Evolutionary conservation across 345 rosid species (phyloP), one percentile per base, ranked within the genome.

Genomic region (Aquilaria malaccensis): DNA sequence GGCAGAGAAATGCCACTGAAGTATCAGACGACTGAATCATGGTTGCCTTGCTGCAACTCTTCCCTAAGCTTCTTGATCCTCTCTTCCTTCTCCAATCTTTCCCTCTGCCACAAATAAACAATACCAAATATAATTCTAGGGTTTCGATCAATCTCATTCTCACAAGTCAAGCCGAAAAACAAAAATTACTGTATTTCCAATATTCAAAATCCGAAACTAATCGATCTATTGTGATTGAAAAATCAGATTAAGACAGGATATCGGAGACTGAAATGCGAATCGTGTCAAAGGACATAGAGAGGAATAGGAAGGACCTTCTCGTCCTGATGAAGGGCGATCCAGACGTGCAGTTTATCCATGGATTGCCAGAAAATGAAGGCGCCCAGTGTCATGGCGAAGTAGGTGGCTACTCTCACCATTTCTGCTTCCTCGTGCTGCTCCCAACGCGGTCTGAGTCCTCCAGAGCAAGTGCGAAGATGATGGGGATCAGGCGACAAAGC

Each of bases 331-430:
- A 82, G 86, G 69, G 98, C 98, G 79, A 89, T 89, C 91, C 95
- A 92, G 69, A 92, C 96, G 46, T 92, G 98, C 61, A 92, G 76
- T 68, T 77, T 82, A 52, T 92, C 98, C 98, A 92, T 82, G 61
- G 96, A 69, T 45, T 87, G 87, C 96, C 93, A 86, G 79, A 89
- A 92, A 30, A 81, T 52, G 74, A 93, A 89, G 61, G 98, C 96
- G 1, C 86, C 97, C 37, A 87, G 45, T 56, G 96, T 55, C 96
- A 89, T 84, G 9, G 72, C 95, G 55, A 89, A 81, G 74, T 74
- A 87, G 2, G 95, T 70, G 41, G 73, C 72, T 29, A 85, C 74
- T 71, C 69, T 92, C 83, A 87, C 96, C 97, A 87, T 92, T 58
- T 61, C 47, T 45, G 45, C 60, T 52, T 59, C 58, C 6, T 55